Evolutionary conservation across 148 eudicot genomes (phyloP).

Genomic region (Hydrangea macrophylla): DNA sequence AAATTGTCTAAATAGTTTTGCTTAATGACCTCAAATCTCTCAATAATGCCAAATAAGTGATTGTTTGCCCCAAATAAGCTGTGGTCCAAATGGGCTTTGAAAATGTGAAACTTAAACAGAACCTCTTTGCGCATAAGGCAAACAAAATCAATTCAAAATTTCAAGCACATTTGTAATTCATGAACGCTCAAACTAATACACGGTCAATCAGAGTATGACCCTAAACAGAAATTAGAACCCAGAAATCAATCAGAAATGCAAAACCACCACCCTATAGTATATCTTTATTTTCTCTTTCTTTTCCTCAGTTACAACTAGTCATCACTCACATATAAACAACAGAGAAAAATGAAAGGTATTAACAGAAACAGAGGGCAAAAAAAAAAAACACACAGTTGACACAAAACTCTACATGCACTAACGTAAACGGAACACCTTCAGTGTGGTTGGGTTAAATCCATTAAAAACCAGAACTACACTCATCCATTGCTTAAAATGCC

Average conservation of each 20-base stretch:
- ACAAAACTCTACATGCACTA: constrained; percentile 5
- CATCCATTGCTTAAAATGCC: background rate
- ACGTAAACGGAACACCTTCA: background rate
- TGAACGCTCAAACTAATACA: too few relatives aligned
- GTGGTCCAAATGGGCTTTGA: too few relatives aligned
- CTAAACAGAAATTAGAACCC: background rate
- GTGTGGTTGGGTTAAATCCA: background rate
- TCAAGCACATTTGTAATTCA: too few relatives aligned
- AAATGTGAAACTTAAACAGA: too few relatives aligned
- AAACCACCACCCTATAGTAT: background rate
- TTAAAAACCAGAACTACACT: background rate
- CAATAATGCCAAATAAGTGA: too few relatives aligned
- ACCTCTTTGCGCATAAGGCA: too few relatives aligned
- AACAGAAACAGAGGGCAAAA: background rate
- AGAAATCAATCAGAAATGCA: background rate
- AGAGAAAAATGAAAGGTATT: background rate
- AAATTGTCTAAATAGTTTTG: too few relatives aligned
- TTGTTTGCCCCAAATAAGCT: too few relatives aligned
- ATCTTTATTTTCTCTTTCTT: background rate
- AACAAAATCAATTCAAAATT: too few relatives aligned
- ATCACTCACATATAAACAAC: background rate
- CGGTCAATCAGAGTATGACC: too few relatives aligned
- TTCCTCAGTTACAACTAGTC: background rate
- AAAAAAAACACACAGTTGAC: background rate
- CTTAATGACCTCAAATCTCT: too few relatives aligned